Evolutionary conservation across 2,329 filamentous ascomycete genomes (phyloP).

Genomic region (Botrytis sinoallii): DNA sequence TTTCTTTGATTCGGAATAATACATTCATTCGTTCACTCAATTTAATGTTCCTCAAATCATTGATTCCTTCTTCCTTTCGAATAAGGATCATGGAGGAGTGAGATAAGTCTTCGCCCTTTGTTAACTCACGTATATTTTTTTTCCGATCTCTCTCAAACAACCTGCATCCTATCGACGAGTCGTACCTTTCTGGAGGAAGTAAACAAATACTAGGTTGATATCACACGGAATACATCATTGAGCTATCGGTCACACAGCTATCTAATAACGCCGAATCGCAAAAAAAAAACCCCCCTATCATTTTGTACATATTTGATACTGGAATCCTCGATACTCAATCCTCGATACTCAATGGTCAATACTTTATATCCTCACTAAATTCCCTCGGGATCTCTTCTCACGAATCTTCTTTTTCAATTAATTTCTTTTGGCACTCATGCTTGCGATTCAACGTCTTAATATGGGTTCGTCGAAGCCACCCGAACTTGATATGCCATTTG

Average conservation of each 20-base stretch:
- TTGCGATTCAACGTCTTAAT: slow-evolving; percentile 52
- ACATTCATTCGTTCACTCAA: background rate
- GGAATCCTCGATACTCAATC: background rate
- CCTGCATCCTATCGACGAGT: background rate
- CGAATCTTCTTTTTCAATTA: background rate
- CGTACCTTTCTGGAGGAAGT: background rate
- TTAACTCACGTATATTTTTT: background rate
- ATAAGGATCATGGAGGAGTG: background rate
- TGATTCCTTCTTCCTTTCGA: background rate
- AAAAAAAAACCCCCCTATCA: background rate
- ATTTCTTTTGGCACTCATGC: slow-evolving; percentile 44
- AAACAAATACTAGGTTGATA: background rate
- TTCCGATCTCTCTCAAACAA: background rate
- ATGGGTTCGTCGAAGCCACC: slow-evolving; percentile 59
- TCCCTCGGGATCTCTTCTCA: background rate
- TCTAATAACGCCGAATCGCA: background rate
- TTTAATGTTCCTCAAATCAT: background rate
- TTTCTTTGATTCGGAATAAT: background rate
- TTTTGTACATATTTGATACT: background rate
- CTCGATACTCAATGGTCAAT: background rate
- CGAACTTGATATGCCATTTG: slow-evolving; percentile 59
- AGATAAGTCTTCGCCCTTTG: background rate
- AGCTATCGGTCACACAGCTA: background rate
- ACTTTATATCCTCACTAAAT: background rate
- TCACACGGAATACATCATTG: background rate